Base-by-base conservation (phyloP, 116 monocot genomes). In the Thalassia testudinum region DNA sequence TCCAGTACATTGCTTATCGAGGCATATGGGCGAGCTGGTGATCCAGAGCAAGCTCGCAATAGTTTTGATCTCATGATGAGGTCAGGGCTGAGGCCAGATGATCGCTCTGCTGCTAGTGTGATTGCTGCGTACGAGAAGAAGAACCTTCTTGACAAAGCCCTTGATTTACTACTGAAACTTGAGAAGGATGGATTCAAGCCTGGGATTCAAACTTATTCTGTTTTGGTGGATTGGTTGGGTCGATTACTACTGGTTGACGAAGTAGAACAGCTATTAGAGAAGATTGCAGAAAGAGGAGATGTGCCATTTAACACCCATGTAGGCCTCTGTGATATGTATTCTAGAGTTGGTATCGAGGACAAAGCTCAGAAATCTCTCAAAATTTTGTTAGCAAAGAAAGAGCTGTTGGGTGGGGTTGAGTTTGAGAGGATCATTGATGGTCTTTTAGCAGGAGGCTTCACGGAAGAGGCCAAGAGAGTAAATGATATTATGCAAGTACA, bases 181-280 rank as follows among this genome's bases (percentile, higher is more conserved):
- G 78, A 95, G 70, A 82, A 79, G 74, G 79, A 79, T 24, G 82
- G 81, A 16, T 77, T 85, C 27, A 56, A 74, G 42, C 76, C 68
- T 0, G 95, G 89, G 0, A 24, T 68, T n/a, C 42, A 47, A 1
- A 95, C 79, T 0, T 69, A 88, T 42, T 17, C 70, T n/a, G 82
- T 75, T n/a, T 60, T 95, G 43, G 76, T 79, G 5, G 79, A 85
- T 43, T 95, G 95, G 95, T 27, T 95, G 53, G 77, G 75, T 12
- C 74, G 52, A 57, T 43, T 89, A 52, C 81, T 78, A 45, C 63
- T 88, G 30, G 79, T 95, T 12, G 79, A 85, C 17, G 95, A 95
- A 62, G 95, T 73, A 1, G 95, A 95, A 51, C 55, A 63, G 28
- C 0, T 95, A 0, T 14, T 85, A 37, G 65, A 43, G 7, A 75